Conservation (phyloP, 768 basidiomycete genomes). For the Pleurotus eryngii region DNA sequence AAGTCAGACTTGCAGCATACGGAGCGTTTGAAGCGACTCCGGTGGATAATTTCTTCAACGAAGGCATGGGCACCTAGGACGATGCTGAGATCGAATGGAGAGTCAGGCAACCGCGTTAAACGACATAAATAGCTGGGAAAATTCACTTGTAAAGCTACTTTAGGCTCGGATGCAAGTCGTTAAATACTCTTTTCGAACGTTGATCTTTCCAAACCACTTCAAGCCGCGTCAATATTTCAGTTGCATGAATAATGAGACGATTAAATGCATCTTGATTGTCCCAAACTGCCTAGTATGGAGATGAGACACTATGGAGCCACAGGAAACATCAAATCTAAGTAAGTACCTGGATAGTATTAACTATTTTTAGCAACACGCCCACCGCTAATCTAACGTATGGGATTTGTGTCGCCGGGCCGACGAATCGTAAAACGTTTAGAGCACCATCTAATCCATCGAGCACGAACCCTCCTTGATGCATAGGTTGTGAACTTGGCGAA, state of each 20-base stretch:
- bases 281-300: background rate
- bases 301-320: background rate
- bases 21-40: too few relatives aligned
- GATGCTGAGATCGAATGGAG: background rate
- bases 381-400: background rate
- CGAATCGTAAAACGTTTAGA: background rate
- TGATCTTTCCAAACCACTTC: background rate
- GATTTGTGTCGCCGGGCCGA: background rate
- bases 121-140: too few relatives aligned
- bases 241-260: background rate
- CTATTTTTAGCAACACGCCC: background rate
- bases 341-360: constrained; percentile 1
- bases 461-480: background rate
- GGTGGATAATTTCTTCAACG: too few relatives aligned
- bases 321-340: background rate
- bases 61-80: background rate
- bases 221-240: background rate
- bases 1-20: too few relatives aligned
- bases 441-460: background rate
- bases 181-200: background rate
- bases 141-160: background rate
- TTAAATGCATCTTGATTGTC: constrained; percentile 5
- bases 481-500: too few relatives aligned
- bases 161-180: background rate
- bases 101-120: background rate